Conservation (phyloP, 257 asterid genomes). For the Jacaranda copaia region DNA sequence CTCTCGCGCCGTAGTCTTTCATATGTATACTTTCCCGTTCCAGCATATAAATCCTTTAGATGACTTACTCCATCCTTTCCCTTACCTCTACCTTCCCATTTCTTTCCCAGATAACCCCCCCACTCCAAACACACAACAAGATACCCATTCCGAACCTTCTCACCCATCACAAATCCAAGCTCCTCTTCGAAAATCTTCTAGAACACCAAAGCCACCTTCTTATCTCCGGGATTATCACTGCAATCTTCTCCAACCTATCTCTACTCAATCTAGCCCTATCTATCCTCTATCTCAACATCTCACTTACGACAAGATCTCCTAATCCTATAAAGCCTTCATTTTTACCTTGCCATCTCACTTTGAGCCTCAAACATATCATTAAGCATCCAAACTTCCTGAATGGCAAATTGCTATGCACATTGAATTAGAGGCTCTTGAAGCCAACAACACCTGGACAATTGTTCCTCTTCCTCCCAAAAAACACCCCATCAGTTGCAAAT, state of each 20-base stretch:
- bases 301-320: background rate
- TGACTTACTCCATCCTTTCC: background rate
- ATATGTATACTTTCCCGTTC: no score
- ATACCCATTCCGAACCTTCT: background rate
- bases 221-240: background rate
- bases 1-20: no score
- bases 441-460: no score
- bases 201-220: background rate
- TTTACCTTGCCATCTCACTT: background rate
- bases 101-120: background rate
- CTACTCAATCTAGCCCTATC: no score
- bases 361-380: background rate
- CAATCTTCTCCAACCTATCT: no score
- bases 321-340: background rate
- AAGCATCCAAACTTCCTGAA: background rate
- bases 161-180: background rate
- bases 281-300: background rate
- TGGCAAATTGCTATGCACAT: background rate
- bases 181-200: background rate
- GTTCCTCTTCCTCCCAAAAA: no score
- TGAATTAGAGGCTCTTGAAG: background rate
- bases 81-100: background rate
- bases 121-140: background rate
- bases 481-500: no score
- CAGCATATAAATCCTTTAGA: no score